Evolutionary conservation across 192 early-diverging fungal genomes (phyloP).

Genomic region (Radiomyces spectabilis): DNA sequence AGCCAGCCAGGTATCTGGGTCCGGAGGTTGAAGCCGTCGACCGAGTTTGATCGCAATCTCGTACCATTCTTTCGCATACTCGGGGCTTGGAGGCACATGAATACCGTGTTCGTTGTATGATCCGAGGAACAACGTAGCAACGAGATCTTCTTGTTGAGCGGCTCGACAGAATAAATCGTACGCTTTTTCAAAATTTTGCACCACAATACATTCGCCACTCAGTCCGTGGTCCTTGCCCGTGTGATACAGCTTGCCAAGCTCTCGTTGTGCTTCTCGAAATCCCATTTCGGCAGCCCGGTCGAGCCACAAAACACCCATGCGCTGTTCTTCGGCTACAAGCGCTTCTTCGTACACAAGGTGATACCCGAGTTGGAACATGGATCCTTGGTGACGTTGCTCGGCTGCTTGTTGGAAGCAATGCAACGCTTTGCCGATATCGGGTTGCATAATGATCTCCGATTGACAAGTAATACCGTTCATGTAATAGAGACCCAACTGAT

Average conservation of each 20-base stretch:
- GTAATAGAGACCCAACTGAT: slow-evolving; percentile 6
- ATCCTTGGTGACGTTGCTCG: neutral
- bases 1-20: neutral
- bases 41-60: neutral
- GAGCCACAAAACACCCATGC: neutral
- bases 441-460: neutral
- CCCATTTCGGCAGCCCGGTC: slow-evolving; percentile 5
- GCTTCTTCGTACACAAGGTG: slow-evolving; percentile 1
- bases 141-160: slow-evolving; percentile 7
- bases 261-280: slow-evolving; percentile 5
- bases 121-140: slow-evolving; percentile 11
- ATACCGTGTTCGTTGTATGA: slow-evolving; percentile 19
- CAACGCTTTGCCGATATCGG: slow-evolving; percentile 1
- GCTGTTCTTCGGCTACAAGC: neutral
- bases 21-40: too few relatives aligned
- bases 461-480: neutral
- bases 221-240: neutral
- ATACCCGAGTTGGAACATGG: slow-evolving; percentile 8
- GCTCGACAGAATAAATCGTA: slow-evolving; percentile 20
- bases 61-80: slow-evolving; percentile 1
- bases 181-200: slow-evolving; percentile 20
- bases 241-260: slow-evolving; percentile 12
- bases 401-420: slow-evolving; percentile 5
- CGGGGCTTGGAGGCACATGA: neutral
- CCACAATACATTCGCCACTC: slow-evolving; percentile 1